A percentile compares a stretch with the other conserved stretches of the same genome.
phyloP scores from a whole-genome alignment of 2,329 filamentous ascomycete species.

The Aschersonia sp. region DNA sequence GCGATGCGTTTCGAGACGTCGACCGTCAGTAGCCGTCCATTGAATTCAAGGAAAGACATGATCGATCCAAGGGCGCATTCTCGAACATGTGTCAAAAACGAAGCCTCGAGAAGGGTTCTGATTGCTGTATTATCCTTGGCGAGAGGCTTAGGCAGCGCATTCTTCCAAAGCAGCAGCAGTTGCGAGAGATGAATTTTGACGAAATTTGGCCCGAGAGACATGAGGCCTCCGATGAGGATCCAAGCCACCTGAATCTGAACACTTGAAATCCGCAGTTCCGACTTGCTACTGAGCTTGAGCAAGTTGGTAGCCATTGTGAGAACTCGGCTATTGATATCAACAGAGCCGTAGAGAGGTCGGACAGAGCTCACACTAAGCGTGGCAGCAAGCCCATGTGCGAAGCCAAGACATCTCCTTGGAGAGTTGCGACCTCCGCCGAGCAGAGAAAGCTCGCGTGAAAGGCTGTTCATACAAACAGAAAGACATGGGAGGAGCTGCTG shows the following conservation, averaged over 20 bases:
- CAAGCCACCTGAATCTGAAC: slow-evolving; percentile 96
- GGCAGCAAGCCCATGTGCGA: slow-evolving; percentile 81
- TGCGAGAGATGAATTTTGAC: slow-evolving; percentile 97
- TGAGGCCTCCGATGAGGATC: slow-evolving; percentile 90
- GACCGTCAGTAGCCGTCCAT: slow-evolving; percentile 77
- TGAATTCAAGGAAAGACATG: slow-evolving; percentile 83
- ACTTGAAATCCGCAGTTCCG: slow-evolving; percentile 77
- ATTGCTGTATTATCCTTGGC: slow-evolving; percentile 80
- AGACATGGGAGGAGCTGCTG: slow-evolving; percentile 83
- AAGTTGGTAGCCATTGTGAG: slow-evolving; percentile 83
- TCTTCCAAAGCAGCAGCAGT: slow-evolving; percentile 88
- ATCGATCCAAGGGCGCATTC: slow-evolving; percentile 90
- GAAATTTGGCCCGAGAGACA: slow-evolving; percentile 94
- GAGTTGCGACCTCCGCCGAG: slow-evolving; percentile 63
- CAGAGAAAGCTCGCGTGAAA: slow-evolving; percentile 71
- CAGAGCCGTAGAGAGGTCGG: slow-evolving; percentile 83
- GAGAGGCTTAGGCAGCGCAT: slow-evolving; percentile 87
- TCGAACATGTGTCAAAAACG: slow-evolving; percentile 84
- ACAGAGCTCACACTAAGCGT: slow-evolving; percentile 79
- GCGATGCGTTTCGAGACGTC: slow-evolving; percentile 90
- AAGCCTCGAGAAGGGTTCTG: slow-evolving; percentile 73
- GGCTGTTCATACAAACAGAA: slow-evolving; percentile 91
- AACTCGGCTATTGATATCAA: slow-evolving; percentile 87
- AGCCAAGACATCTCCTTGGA: slow-evolving; percentile 72
- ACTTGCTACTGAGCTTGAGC: slow-evolving; percentile 82